Conservation (phyloP, 2,329 filamentous ascomycete genomes). For the Cordyceps cicadae region DNA sequence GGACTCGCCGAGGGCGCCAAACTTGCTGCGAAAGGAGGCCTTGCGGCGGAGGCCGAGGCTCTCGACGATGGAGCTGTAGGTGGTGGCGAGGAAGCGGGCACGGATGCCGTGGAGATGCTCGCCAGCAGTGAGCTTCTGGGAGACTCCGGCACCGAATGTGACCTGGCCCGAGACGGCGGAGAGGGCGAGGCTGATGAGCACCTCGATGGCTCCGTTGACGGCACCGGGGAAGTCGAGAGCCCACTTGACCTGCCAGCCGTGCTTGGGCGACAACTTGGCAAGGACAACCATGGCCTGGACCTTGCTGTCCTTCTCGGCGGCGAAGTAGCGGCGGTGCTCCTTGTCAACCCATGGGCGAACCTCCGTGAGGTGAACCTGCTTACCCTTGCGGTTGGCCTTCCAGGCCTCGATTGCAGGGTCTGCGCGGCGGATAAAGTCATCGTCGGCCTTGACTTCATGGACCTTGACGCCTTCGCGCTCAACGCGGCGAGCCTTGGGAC, state of each 20-base stretch:
- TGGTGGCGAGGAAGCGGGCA: constrained; percentile 71
- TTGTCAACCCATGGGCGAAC: constrained; percentile 82
- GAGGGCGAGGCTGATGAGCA: constrained; percentile 66
- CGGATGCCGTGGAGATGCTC: constrained; percentile 74
- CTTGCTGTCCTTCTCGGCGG: constrained; percentile 64
- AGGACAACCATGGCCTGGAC: constrained; percentile 74
- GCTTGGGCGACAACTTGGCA: constrained; percentile 67
- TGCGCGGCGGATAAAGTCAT: constrained; percentile 60
- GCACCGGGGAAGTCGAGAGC: constrained; percentile 86
- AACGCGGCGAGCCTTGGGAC: constrained; percentile 70
- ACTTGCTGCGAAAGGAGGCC: constrained; percentile 83
- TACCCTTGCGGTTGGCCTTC: constrained; percentile 70
- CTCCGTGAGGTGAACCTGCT: constrained; percentile 82
- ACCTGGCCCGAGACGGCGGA: constrained; percentile 45
- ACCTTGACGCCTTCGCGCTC: constrained; percentile 80
- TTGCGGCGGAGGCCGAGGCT: constrained; percentile 77
- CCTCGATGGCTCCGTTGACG: constrained; percentile 81
- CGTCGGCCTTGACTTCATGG: constrained; percentile 59
- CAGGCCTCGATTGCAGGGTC: constrained; percentile 71
- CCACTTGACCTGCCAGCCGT: constrained; percentile 94
- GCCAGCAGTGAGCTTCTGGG: constrained; percentile 63
- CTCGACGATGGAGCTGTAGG: constrained; percentile 74
- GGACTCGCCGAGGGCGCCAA: constrained; percentile 75
- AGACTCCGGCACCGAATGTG: constrained; percentile 82
- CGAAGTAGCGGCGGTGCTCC: constrained; percentile 78